Evolutionary conservation across 257 asterid genomes (phyloP), one percentile per base, ranked within the genome.

Genomic region (Penstemon eatonii): DNA sequence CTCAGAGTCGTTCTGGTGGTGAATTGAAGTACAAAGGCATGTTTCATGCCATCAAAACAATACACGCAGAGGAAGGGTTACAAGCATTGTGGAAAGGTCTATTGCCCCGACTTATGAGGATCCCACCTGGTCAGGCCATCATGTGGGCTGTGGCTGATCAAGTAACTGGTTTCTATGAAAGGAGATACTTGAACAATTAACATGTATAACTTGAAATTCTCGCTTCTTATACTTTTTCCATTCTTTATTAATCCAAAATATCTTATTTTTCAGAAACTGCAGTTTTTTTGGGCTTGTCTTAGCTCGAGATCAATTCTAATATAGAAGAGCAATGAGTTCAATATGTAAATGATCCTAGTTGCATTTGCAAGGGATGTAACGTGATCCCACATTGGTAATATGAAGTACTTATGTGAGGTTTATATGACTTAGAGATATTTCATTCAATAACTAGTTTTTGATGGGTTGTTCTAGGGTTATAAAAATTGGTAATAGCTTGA

Each of bases 131-230:
- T 1, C 97, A 93, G 87, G 99, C 97, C 66, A 90, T 93, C 42
- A 80, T 91, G 90, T 93, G 99, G 99, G 86, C 82, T 33, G 99
- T 93, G 76, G 96, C 97, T 54, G 99, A 93, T 84, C 99, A 93
- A 75, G 83, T 87, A 37, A 90, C 67, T 10, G 99, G 99, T 41
- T 74, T 93, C 42, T 93, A 90, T 40, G 99, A 93, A 85, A 93
- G 79, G 78, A 78, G 76, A 71, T 82, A 85, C 65, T 25, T 87
- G 8, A 72, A 62, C 18, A 82, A 69, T 60, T 81, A 80, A 18
- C 66, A 83, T 4, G 43, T 73, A 44, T 82, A 84, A 80, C 9
- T 46, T 52, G 41, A 44, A 37, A n/a, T 19, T 18, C 39, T 54
- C 33, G 33, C 33, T 11, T 10, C 63, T 44, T 40, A 0, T 3